These are phyloP conservation scores for Aspergillus sclerotialis DNA, from an alignment of 2,329 filamentous ascomycete species.

Conservation along the genomic window DNA sequence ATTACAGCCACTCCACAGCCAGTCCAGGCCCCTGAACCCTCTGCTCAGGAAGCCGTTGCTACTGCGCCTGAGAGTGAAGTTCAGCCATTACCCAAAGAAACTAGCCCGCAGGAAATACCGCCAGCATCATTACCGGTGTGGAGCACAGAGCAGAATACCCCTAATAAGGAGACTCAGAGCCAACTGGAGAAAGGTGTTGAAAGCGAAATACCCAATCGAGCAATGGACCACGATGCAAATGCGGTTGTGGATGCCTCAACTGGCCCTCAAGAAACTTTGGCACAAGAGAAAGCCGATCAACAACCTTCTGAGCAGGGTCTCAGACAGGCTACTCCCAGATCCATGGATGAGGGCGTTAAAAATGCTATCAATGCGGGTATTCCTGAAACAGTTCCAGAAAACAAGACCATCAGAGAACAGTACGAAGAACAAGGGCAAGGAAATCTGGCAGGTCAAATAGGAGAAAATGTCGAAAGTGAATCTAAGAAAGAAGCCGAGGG, in stretches of 20 bases:
- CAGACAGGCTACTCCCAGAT: no score
- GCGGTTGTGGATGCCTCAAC: no score
- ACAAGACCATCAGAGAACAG: neutral
- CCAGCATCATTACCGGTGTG: no score
- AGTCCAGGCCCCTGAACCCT: slow-evolving; percentile 1
- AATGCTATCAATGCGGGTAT: neutral
- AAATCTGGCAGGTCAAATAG: neutral
- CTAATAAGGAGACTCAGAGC: no score
- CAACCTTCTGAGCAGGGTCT: no score
- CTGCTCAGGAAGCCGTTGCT: neutral
- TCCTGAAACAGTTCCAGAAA: neutral
- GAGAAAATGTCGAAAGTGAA: slow-evolving; percentile 29
- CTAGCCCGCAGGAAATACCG: neutral
- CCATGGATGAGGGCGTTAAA: neutral
- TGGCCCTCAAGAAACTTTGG: no score
- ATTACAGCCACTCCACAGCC: slow-evolving; percentile 3
- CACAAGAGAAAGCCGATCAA: no score
- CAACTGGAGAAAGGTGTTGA: no score
- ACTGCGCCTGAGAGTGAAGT: slow-evolving; percentile 1
- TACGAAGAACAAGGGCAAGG: slow-evolving; percentile 5
- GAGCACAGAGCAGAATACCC: slow-evolving; percentile 5
- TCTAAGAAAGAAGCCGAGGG: slow-evolving; percentile 12
- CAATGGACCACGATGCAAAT: no score
- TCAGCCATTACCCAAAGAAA: neutral
- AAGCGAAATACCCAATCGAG: no score